Evolutionary conservation across 768 basidiomycete species (phyloP).

Genomic region (Boletus coccyginus): DNA sequence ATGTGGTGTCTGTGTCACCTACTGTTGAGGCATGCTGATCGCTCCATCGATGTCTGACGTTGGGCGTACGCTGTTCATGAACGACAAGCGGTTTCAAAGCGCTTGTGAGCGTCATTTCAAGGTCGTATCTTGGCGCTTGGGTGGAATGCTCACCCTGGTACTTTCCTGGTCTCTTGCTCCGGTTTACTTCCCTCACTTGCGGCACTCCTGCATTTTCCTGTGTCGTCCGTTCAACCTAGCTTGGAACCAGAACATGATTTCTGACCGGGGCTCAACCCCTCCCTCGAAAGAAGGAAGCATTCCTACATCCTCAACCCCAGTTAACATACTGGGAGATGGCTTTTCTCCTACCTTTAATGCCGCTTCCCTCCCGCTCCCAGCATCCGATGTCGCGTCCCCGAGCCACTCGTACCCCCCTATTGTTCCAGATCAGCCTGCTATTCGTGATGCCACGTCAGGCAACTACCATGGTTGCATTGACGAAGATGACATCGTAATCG

Average conservation of each 20-base stretch:
- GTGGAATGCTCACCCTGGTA: not conserved
- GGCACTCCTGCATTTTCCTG: not conserved
- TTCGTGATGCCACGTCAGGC: not conserved
- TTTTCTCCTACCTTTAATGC: not conserved
- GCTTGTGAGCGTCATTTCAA: not conserved
- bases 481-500: conserved; percentile 14
- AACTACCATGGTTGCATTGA: not conserved
- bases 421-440: not conserved
- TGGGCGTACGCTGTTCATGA: not conserved
- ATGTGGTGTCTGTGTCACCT: no score
- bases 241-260: not conserved
- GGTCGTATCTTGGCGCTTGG: not conserved
- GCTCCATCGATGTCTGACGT: not conserved
- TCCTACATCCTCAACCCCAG: not conserved
- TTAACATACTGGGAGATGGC: not conserved
- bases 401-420: not conserved
- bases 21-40: not conserved
- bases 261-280: not conserved
- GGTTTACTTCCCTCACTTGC: not conserved
- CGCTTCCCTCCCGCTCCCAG: not conserved
- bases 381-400: not conserved
- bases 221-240: not conserved
- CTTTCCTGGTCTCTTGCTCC: not conserved
- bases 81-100: not conserved
- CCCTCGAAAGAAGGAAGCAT: not conserved